phyloP scores from a whole-genome alignment of 805 yeast species.

The Kazachstania africana region DNA sequence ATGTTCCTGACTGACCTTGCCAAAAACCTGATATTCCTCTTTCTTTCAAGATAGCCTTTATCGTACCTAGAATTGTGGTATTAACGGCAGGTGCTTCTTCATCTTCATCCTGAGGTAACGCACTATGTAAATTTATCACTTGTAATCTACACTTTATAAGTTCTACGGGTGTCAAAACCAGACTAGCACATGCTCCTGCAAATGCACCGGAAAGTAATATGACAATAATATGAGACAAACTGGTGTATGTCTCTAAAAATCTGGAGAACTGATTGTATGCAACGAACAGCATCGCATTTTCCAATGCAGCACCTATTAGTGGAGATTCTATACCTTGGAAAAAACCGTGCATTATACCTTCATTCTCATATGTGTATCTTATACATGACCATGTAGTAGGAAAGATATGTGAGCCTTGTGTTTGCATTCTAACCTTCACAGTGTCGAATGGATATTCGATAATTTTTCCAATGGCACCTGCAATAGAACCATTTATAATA shows the following conservation, averaged over 20 bases:
- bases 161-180: slow-evolving; percentile 85
- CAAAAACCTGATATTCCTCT: slow-evolving; percentile 71
- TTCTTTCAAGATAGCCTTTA: slow-evolving; percentile 32
- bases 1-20: slow-evolving; percentile 78
- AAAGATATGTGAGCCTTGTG: slow-evolving; percentile 52
- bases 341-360: slow-evolving; percentile 63
- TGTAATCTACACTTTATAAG: slow-evolving; percentile 80
- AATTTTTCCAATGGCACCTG: slow-evolving; percentile 77
- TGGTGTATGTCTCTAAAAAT: slow-evolving; percentile 19
- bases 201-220: slow-evolving; percentile 64
- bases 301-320: slow-evolving; percentile 79
- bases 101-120: slow-evolving; percentile 15
- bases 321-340: slow-evolving; percentile 76
- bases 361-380: slow-evolving; percentile 44
- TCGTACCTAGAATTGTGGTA: slow-evolving; percentile 28
- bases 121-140: slow-evolving; percentile 33
- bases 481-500: slow-evolving; percentile 29
- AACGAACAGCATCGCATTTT: slow-evolving; percentile 69
- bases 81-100: too few species aligned
- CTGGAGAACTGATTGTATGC: slow-evolving; percentile 42
- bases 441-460: slow-evolving; percentile 93
- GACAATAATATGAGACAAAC: slow-evolving; percentile 29
- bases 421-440: slow-evolving; percentile 73
- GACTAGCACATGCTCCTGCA: slow-evolving; percentile 74
- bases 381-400: slow-evolving; percentile 59